These are phyloP conservation scores for Nitzschia sp. DNA, from an alignment of 108 stramenopile species.

Conservation along the genomic window DNA sequence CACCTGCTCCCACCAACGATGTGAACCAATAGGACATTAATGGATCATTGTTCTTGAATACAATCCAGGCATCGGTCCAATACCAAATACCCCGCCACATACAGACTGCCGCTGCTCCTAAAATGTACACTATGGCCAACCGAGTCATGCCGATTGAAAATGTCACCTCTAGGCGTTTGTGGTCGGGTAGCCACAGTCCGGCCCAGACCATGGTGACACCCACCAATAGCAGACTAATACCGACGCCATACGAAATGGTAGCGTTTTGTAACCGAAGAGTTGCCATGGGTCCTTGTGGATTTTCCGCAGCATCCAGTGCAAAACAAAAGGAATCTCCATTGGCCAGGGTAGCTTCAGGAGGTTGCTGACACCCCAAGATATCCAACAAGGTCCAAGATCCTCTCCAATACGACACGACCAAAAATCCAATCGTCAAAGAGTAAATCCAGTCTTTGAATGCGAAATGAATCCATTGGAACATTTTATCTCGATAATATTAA, in stretches of 20 bases:
- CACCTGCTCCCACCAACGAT: conserved; percentile 20
- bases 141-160: conserved; percentile 2
- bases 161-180: conserved; percentile 5
- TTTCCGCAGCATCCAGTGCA: background rate
- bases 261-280: conserved; percentile 20
- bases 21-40: conserved; percentile 18
- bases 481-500: too few relatives aligned
- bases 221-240: conserved; percentile 7
- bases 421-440: conserved; percentile 25
- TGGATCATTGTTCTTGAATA: conserved; percentile 9
- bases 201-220: conserved; percentile 18
- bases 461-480: too few relatives aligned
- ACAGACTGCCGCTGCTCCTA: conserved; percentile 18
- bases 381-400: conserved; percentile 35
- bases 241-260: conserved; percentile 19
- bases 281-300: background rate
- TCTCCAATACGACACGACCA: conserved; percentile 38
- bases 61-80: conserved; percentile 24
- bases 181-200: conserved; percentile 14
- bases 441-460: conserved; percentile 28
- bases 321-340: conserved; percentile 38
- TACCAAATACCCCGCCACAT: conserved; percentile 45
- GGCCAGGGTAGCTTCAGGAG: conserved; percentile 15
- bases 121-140: conserved; percentile 19
- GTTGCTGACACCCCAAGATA: conserved; percentile 31